Evolutionary conservation across 2,329 filamentous ascomycete species (phyloP), one percentile per base, ranked within the genome.

Genomic region (Ophiostoma populinum): DNA sequence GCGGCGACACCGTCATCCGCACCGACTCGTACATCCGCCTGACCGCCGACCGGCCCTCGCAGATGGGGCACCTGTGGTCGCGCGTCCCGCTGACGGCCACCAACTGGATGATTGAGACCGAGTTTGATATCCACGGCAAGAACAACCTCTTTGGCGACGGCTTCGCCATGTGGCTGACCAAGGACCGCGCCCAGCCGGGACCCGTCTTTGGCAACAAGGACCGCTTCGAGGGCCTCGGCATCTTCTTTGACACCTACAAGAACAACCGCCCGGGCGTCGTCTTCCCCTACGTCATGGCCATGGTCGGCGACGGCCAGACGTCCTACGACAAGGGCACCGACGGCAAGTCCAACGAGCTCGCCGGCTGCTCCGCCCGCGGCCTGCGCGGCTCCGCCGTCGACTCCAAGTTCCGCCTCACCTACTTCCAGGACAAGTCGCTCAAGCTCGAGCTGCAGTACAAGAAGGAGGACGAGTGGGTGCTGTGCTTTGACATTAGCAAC

Each of bases 181-280:
- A 92, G 59, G 76, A 93, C 58, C 81, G 90, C 44, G 86, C 72
- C 21, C 69, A 76, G 47, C 59, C 65, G 40, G 90, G 90, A 12
- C 68, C 75, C 9, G 87, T 98, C 24, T 98, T 98, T 56, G 90
- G 90, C 34, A 77, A 76, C 46, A 65, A 68, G 20, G 87, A 98
- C 59, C 72, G 72, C 44, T 98, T 95, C 48, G 87, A 98, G 55
- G 90, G 90, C 5, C 68, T 98, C 31, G 90, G 85, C 36, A 69
- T 98, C 56, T 95, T 94, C 63, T 72, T 98, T 60, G 90, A 98
- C 55, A 98, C 90, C 29, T 98, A 98, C 68, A 98, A 98, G 74
- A 98, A 98, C 65, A 93, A 94, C 63, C 75, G 90, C 11, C 87
- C 90, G 1, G 90, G 90, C 28, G 79, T 83, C 27, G 80, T 93